Conservation (phyloP, 2,329 filamentous ascomycete species). For the Neoscytalidium dimidiatum region DNA sequence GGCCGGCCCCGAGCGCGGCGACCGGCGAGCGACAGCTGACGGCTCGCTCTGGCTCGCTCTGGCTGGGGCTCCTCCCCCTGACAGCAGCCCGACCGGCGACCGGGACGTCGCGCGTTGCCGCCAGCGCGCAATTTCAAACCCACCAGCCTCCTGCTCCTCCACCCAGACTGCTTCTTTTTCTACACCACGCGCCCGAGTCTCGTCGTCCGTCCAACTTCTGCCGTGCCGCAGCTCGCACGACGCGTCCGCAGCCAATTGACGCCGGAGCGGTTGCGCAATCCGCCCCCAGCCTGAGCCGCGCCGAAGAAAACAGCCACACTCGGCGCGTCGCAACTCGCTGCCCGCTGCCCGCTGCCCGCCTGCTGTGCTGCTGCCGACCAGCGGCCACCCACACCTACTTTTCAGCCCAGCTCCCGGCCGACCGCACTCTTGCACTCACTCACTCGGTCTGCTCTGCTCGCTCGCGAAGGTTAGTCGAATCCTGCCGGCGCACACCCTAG, state of each 20-base stretch:
- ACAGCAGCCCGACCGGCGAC: constrained; percentile 4
- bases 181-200: not conserved
- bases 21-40: not conserved
- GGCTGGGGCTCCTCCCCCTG: no score
- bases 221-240: not conserved
- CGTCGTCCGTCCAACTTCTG: not conserved
- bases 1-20: not conserved
- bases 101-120: constrained; percentile 4
- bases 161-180: not conserved
- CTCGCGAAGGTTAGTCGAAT: not conserved
- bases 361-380: not conserved
- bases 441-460: not conserved
- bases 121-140: not conserved
- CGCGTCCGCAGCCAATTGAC: not conserved
- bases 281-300: not conserved
- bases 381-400: not conserved
- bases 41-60: no score
- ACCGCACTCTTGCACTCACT: not conserved
- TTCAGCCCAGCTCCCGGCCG: not conserved
- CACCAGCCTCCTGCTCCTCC: constrained; percentile 1
- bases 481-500: no score
- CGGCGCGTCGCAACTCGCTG: constrained; percentile 6
- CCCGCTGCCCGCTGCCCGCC: no score
- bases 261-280: constrained; percentile 1
- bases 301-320: not conserved